Base-by-base conservation (phyloP, 1,284 basidiomycete species). In the Phellinidium pouzarii region DNA sequence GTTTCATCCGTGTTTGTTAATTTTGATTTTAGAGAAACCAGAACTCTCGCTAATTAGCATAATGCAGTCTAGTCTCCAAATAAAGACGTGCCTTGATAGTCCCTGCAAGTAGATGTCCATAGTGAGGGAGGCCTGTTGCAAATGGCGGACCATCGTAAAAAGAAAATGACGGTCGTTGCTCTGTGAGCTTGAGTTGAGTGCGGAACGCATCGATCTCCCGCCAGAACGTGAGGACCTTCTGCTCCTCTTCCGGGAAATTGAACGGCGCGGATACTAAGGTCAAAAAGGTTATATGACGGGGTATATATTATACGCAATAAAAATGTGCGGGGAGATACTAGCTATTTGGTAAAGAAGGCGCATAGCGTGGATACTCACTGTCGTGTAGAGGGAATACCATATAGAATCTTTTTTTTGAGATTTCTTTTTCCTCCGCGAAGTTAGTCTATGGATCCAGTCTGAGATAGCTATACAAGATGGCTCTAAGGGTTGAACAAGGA, bases 141-240 rank as follows among this genome's bases (percentile, higher is more conserved):
- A 98, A 99, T 1, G 95, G 95, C 4, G 95, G 95, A 2, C 96
- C 95, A 67, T 99, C 96, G 72, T 94, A 98, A 76, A 99, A 99
- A 41, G 91, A 86, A 70, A 80, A 98, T 60, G 91, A 81, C 42
- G 93, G 91, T 44, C 84, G 78, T 7, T 91, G 93, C 66, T 96
- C 87, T 2, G 90, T 92, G 53, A 96, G 83, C 72, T 93, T 92
- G 61, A 97, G 72, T 62, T 89, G 92, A 4, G 94, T 97, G 68
- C 88, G 82, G 73, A 99, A 99, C 51, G 96, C 96, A 75, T 99
- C 92, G 66, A 99, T 99, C 66, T 94, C 93, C 59, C 81, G 78
- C 96, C 96, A 99, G 71, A 85, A 98, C 54, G 78, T 75, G 60
- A 98, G 77, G 56, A 98, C 91, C 64, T 93, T 93, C 66, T 91